These are phyloP conservation scores for Ustilago loliicola DNA, from an alignment of 1,284 basidiomycete species.

Conservation along the genomic window DNA sequence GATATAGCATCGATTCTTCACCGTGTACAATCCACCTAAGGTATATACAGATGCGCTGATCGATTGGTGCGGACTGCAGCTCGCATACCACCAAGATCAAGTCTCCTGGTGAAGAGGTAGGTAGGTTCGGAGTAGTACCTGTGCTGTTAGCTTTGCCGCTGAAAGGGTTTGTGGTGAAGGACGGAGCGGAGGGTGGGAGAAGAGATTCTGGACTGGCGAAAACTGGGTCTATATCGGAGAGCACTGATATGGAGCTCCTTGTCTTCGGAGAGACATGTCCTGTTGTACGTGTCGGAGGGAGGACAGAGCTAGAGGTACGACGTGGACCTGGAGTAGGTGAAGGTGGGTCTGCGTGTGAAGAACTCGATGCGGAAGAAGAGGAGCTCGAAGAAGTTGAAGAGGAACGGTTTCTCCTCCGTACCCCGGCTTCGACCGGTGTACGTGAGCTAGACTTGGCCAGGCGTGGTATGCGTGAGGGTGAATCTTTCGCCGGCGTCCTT, in stretches of 20 bases:
- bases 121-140: slow-evolving; percentile 3
- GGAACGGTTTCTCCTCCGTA: neutral
- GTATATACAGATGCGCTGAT: slow-evolving; percentile 49
- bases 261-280: neutral
- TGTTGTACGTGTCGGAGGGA: neutral
- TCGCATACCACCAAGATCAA: slow-evolving; percentile 51
- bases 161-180: neutral
- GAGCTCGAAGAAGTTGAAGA: slow-evolving; percentile 7
- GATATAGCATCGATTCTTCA: slow-evolving; percentile 21
- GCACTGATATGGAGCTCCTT: slow-evolving; percentile 8
- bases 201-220: slow-evolving; percentile 34
- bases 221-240: slow-evolving; percentile 27
- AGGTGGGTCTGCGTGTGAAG: slow-evolving; percentile 1
- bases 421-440: neutral
- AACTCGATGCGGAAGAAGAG: slow-evolving; percentile 11
- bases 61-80: slow-evolving; percentile 40
- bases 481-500: neutral
- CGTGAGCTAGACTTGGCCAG: neutral
- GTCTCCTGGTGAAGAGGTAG: slow-evolving; percentile 29
- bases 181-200: neutral
- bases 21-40: slow-evolving; percentile 51
- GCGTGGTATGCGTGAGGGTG: slow-evolving; percentile 35
- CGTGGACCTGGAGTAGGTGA: slow-evolving; percentile 19
- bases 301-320: neutral
- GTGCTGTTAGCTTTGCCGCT: neutral